Evolutionary conservation across 495 filamentous ascomycete genomes (phyloP), one percentile per base, ranked within the genome.

Genomic region (Aspergillus avenaceus): DNA sequence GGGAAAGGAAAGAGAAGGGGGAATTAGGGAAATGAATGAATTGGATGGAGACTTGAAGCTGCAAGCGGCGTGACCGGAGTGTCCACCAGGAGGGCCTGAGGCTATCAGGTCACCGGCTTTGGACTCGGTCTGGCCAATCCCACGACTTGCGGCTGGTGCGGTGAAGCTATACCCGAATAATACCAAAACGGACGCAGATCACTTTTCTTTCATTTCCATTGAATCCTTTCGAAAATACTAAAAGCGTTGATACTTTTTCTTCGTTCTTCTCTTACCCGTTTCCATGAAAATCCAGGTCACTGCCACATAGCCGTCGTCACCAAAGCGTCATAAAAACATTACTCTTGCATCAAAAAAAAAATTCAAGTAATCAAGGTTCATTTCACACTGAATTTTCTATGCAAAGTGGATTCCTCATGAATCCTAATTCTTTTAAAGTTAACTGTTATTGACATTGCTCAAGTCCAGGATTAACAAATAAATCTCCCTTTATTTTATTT

Each of bases 51-150:
- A 32, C 21, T 29, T 52, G 49, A 52, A 49, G 54, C 54, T 49
- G 45, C 49, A 52, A 40, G 21, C 48, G 53, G 47, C 42, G 28
- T 25, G n/a, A 19, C 45, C 45, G 45, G 18, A n/a, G n/a, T 21
- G 34, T 14, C 31, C 31, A 34, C 31, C 16, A 5, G 14, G 44
- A 5, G 28, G 18, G 47, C 47, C 47, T 49, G 34, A 49, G 47
- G 47, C 46, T 19, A 19, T 34, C 12, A 40, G 19, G 23, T 45
- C 41, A 45, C 34, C 34, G 41, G 19, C 18, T 31, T 44, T 45
- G 26, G 49, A 40, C 50, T 14, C 42, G 45, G 52, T 49, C 52
- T 54, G 45, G 52, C 52, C 52, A 49, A 54, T 54, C 45, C 41
- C 11, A 45, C 40, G 8, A n/a, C 40, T n/a, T 42, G 40, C 40